A percentile compares a stretch with the other conserved stretches of the same genome.
Conservation (phyloP, 129 eudicot genomes). For the Helianthus tuberosus region DNA sequence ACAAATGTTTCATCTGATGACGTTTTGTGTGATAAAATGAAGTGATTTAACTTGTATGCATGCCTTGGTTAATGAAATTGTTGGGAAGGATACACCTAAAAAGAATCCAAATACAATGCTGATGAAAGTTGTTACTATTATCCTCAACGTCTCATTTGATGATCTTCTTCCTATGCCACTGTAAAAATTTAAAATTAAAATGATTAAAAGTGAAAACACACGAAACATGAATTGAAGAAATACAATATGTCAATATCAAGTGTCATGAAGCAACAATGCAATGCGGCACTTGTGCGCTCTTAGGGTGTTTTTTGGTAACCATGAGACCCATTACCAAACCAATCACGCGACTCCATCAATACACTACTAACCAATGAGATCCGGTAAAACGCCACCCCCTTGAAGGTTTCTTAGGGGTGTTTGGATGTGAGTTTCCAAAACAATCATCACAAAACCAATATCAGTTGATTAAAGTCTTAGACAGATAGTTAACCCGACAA, state of each 20-base stretch:
- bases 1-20: conserved; percentile 32
- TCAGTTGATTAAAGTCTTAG: too few relatives aligned
- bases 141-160: conserved; percentile 69
- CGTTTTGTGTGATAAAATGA: conserved; percentile 31
- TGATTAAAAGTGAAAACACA: neutral
- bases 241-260: neutral
- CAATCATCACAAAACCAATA: neutral
- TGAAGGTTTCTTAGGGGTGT: neutral
- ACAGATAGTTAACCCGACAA: neutral
- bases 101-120: conserved; percentile 78
- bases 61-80: conserved; percentile 61
- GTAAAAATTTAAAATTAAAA: conserved; percentile 23
- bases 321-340: too few relatives aligned
- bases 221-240: neutral
- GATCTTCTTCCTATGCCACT: conserved; percentile 55
- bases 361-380: too few relatives aligned
- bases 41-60: too few relatives aligned
- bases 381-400: too few relatives aligned
- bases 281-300: neutral
- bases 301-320: too few relatives aligned
- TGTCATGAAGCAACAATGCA: neutral
- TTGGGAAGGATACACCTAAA: conserved; percentile 76
- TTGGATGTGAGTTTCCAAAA: neutral
- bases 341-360: too few relatives aligned
- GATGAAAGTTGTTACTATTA: conserved; percentile 67